Evolutionary conservation across 1,284 basidiomycete species (phyloP).

Genomic region (Schizophyllum amplum): DNA sequence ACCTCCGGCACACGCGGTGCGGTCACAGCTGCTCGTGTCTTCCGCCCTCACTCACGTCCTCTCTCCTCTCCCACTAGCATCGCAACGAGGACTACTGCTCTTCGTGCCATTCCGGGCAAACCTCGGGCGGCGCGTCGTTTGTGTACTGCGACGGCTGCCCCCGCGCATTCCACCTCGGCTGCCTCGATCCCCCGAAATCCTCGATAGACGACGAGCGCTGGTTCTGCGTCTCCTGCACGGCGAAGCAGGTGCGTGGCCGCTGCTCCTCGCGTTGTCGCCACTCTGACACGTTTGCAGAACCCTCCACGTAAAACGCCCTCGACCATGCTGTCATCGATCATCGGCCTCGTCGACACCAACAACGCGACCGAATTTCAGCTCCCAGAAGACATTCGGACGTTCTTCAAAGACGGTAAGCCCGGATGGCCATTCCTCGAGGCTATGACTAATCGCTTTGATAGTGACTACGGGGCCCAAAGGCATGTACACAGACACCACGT

Average conservation of each 20-base stretch:
- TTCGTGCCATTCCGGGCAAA: slow-evolving; percentile 58
- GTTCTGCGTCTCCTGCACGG: slow-evolving; percentile 82
- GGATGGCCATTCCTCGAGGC: slow-evolving; percentile 7
- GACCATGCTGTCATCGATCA: slow-evolving; percentile 59
- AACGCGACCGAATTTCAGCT: slow-evolving; percentile 83
- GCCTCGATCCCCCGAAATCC: slow-evolving; percentile 90
- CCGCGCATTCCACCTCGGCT: slow-evolving; percentile 92
- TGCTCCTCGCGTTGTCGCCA: slow-evolving; percentile 10
- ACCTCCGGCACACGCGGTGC: slow-evolving; percentile 42
- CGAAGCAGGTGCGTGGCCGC: slow-evolving; percentile 48
- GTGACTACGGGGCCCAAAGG: slow-evolving; percentile 71
- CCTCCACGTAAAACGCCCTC: slow-evolving; percentile 55
- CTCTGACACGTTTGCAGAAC: slow-evolving; percentile 36
- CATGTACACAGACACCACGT: slow-evolving; percentile 69
- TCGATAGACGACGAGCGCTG: slow-evolving; percentile 82
- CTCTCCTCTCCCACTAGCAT: slow-evolving; percentile 17
- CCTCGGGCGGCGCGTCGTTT: slow-evolving; percentile 48
- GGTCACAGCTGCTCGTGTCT: slow-evolving; percentile 30
- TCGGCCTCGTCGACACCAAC: slow-evolving; percentile 53
- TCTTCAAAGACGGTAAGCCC: slow-evolving; percentile 77
- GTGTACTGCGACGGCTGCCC: slow-evolving; percentile 98
- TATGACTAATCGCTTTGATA: slow-evolving; percentile 23
- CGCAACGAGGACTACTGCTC: slow-evolving; percentile 93
- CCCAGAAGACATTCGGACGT: slow-evolving; percentile 80
- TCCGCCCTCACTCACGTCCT: slow-evolving; percentile 8